Conservation (phyloP, 768 basidiomycete genomes). For the Pisolithus orientalis region DNA sequence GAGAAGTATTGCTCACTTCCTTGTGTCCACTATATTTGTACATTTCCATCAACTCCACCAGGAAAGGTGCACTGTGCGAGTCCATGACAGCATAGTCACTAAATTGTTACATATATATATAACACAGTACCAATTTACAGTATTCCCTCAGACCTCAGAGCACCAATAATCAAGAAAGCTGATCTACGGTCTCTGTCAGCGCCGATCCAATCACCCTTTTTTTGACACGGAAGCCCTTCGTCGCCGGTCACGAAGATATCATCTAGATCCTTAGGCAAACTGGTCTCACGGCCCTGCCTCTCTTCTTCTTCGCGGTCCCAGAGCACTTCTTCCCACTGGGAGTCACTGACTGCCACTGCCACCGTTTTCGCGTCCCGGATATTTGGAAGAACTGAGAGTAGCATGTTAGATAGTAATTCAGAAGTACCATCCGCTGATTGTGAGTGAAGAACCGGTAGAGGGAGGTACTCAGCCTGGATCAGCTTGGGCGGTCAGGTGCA, state of each 20-base stretch:
- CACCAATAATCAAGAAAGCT: constrained; percentile 74
- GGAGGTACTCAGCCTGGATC: constrained; percentile 76
- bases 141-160: constrained; percentile 66
- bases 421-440: constrained; percentile 62
- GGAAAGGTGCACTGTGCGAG: no score
- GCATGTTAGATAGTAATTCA: constrained; percentile 66
- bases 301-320: constrained; percentile 69
- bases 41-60: no score
- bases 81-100: no score
- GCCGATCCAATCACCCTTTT: constrained; percentile 67
- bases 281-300: constrained; percentile 19
- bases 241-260: constrained; percentile 61
- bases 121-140: constrained; percentile 29
- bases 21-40: no score
- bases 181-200: constrained; percentile 74
- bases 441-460: constrained; percentile 62
- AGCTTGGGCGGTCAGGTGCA: neutral
- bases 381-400: constrained; percentile 70
- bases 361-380: constrained; percentile 67
- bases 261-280: constrained; percentile 27
- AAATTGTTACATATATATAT: neutral
- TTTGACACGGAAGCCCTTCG: constrained; percentile 43
- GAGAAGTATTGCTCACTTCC: no score
- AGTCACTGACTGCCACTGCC: constrained; percentile 71
- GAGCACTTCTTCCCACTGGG: constrained; percentile 76